Percentiles rank a stretch among this genome's conserved stretches.
Conservation (phyloP, 148 eudicot genomes). For the Amaranthus palmeri region DNA sequence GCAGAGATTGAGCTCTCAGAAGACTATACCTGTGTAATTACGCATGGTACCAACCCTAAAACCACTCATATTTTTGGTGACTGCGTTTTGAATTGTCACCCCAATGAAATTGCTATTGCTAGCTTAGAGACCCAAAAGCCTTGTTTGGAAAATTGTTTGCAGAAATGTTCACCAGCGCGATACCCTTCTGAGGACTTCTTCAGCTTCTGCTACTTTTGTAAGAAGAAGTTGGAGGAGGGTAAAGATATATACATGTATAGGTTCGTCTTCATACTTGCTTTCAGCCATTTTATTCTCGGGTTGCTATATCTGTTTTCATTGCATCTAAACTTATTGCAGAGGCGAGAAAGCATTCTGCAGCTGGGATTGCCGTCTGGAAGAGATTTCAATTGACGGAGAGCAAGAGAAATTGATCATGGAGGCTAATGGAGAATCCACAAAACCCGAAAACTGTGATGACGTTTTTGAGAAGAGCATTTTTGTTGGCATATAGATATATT, state of each 20-base stretch:
- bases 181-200: slow-evolving; percentile 55
- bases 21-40: slow-evolving; percentile 87
- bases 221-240: slow-evolving; percentile 71
- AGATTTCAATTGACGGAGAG: slow-evolving; percentile 64
- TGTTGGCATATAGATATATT: slow-evolving; percentile 39
- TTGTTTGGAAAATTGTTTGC: slow-evolving; percentile 18
- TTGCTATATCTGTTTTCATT: not conserved
- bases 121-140: slow-evolving; percentile 23
- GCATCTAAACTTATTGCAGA: slow-evolving; percentile 39
- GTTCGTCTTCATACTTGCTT: slow-evolving; percentile 29
- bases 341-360: slow-evolving; percentile 98
- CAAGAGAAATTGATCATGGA: slow-evolving; percentile 37
- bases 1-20: slow-evolving; percentile 93
- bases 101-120: slow-evolving; percentile 31
- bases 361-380: slow-evolving; percentile 58
- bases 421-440: slow-evolving; percentile 26
- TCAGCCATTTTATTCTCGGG: not conserved
- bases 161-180: slow-evolving; percentile 20
- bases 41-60: slow-evolving; percentile 80
- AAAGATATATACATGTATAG: slow-evolving; percentile 93
- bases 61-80: slow-evolving; percentile 77
- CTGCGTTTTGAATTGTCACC: slow-evolving; percentile 74
- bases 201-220: slow-evolving; percentile 71
- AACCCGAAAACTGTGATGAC: slow-evolving; percentile 33
- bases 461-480: slow-evolving; percentile 49